Conservation (phyloP, 768 basidiomycete species). For the Pulveroboletus sp. region DNA sequence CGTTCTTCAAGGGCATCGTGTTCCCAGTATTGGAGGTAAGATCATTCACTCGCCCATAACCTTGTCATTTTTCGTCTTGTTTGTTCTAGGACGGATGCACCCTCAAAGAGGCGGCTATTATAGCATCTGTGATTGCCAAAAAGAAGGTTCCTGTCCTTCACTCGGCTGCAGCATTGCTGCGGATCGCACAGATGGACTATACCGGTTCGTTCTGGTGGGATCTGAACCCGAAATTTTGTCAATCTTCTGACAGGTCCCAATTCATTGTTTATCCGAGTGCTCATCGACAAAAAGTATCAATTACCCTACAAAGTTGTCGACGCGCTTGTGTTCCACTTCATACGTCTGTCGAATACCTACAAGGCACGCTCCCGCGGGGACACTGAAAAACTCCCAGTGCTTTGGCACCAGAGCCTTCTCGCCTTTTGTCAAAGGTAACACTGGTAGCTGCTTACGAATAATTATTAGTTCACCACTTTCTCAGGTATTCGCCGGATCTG, state of each 20-base stretch:
- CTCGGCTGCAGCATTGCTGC: conserved; percentile 89
- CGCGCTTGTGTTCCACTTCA: conserved; percentile 96
- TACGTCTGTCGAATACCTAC: conserved; percentile 89
- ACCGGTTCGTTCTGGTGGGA: conserved; percentile 48
- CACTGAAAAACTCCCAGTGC: conserved; percentile 81
- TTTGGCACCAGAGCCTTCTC: conserved; percentile 97
- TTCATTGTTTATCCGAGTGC: conserved; percentile 92
- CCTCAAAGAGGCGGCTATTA: conserved; percentile 89
- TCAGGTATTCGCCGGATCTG: conserved; percentile 87
- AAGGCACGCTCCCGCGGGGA: conserved; percentile 68
- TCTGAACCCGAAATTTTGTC: neutral
- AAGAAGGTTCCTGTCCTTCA: conserved; percentile 95
- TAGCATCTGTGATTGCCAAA: conserved; percentile 86
- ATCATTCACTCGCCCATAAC: conserved; percentile 19
- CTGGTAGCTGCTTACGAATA: neutral
- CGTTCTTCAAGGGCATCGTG: conserved; percentile 97
- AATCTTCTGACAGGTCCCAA: conserved; percentile 58
- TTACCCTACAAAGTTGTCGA: conserved; percentile 98
- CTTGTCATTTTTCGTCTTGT: conserved; percentile 17
- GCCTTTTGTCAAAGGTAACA: conserved; percentile 87
- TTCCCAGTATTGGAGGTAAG: conserved; percentile 92
- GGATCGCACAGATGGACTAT: conserved; percentile 96
- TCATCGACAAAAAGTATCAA: conserved; percentile 97
- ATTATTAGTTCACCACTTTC: neutral
- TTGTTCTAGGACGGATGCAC: conserved; percentile 68